phyloP scores from a whole-genome alignment of 2,329 filamentous ascomycete species.

The Acarospora socialis region DNA sequence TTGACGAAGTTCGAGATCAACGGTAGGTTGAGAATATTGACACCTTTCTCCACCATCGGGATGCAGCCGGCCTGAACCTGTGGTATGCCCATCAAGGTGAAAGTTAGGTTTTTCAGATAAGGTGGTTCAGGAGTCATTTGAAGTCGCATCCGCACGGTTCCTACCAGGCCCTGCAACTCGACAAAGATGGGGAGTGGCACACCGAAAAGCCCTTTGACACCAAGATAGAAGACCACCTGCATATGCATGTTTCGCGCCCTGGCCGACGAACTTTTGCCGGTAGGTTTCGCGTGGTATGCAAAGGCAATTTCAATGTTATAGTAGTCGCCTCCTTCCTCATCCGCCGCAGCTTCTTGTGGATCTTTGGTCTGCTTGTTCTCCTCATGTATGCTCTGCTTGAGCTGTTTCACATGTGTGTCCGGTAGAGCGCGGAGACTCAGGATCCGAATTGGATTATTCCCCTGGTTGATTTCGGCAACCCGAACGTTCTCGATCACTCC shows the following conservation, averaged over 20 bases:
- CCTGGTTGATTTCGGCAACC: constrained; percentile 88
- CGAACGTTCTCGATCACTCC: constrained; percentile 86
- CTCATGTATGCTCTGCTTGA: constrained; percentile 68
- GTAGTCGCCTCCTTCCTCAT: constrained; percentile 80
- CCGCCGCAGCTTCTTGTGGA: constrained; percentile 70
- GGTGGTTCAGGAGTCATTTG: constrained; percentile 83
- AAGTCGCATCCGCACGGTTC: constrained; percentile 67
- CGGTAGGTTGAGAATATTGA: constrained; percentile 83
- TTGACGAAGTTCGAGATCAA: constrained; percentile 95
- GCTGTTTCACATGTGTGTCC: constrained; percentile 62
- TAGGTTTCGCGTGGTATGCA: constrained; percentile 78
- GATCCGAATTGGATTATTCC: constrained; percentile 77
- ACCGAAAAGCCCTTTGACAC: constrained; percentile 76
- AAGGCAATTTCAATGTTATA: constrained; percentile 88
- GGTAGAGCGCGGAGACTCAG: constrained; percentile 76
- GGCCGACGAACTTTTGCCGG: constrained; percentile 50
- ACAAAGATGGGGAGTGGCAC: constrained; percentile 79
- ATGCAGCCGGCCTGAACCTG: constrained; percentile 81
- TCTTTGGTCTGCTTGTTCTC: constrained; percentile 72
- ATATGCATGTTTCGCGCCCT: constrained; percentile 95
- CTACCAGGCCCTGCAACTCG: constrained; percentile 80
- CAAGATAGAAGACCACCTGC: constrained; percentile 88
- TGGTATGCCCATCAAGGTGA: constrained; percentile 87
- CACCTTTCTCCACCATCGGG: constrained; percentile 79
- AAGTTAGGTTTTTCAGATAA: constrained; percentile 80